Conservation (phyloP, 1,284 basidiomycete species). For the Anthracocystis setariae region DNA sequence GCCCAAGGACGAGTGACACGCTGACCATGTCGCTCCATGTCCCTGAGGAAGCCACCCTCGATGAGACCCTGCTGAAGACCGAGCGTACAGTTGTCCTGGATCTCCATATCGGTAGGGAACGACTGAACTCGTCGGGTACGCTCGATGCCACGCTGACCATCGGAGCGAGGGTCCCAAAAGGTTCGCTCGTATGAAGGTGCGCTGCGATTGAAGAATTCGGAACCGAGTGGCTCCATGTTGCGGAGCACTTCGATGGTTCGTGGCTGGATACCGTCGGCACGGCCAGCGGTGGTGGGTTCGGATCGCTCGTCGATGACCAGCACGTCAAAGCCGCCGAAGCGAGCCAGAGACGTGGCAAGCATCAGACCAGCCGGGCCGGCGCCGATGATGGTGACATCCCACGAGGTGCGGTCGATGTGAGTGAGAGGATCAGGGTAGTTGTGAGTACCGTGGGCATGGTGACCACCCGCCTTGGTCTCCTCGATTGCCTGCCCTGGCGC, state of each 20-base stretch:
- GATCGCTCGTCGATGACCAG: conserved; percentile 44
- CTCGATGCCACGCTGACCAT: conserved; percentile 63
- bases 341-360: conserved; percentile 37
- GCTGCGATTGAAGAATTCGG: conserved; percentile 59
- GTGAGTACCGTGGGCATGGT: conserved; percentile 56
- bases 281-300: conserved; percentile 40
- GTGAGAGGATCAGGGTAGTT: conserved; percentile 56
- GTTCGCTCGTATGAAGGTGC: conserved; percentile 68
- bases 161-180: conserved; percentile 68
- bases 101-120: conserved; percentile 69
- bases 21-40: conserved; percentile 22
- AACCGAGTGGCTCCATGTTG: conserved; percentile 62
- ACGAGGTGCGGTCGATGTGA: conserved; percentile 50
- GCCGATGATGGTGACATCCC: conserved; percentile 72
- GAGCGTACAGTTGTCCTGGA: conserved; percentile 69
- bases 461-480: conserved; percentile 51
- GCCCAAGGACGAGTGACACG: conserved; percentile 64
- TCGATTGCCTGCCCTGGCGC: conserved; percentile 49
- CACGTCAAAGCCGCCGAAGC: conserved; percentile 26
- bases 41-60: conserved; percentile 31
- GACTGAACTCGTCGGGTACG: conserved; percentile 68
- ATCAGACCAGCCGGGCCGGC: conserved; percentile 48
- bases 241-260: conserved; percentile 37
- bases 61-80: conserved; percentile 53
- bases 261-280: conserved; percentile 44